phyloP scores from a whole-genome alignment of 2,329 filamentous ascomycete species.

The Alternaria triticimaculans region DNA sequence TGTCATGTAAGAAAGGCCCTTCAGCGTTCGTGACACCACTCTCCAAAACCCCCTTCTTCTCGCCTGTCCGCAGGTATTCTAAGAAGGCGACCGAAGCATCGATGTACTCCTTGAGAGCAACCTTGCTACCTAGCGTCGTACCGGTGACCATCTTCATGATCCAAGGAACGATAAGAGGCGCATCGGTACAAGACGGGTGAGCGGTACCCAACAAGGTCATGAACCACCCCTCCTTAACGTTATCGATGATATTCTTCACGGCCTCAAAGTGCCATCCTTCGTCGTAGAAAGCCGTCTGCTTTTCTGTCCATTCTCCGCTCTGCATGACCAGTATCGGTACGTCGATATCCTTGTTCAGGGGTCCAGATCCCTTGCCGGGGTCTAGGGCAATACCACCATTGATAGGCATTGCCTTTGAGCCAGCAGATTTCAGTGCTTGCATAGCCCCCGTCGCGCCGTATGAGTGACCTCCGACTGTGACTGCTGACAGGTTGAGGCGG shows the following conservation, averaged over 20 bases:
- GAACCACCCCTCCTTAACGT: slow-evolving; percentile 57
- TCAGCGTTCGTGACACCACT: slow-evolving; percentile 56
- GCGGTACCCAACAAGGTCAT: slow-evolving; percentile 53
- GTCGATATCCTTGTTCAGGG: slow-evolving; percentile 64
- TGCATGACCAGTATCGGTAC: slow-evolving; percentile 68
- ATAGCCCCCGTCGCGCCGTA: slow-evolving; percentile 71
- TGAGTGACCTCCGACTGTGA: slow-evolving; percentile 68
- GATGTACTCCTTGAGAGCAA: slow-evolving; percentile 67
- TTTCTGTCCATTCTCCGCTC: slow-evolving; percentile 68
- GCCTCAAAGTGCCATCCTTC: slow-evolving; percentile 68
- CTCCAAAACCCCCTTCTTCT: slow-evolving; percentile 57
- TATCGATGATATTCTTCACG: slow-evolving; percentile 63
- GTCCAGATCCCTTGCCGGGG: slow-evolving; percentile 69
- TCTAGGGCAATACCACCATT: slow-evolving; percentile 68
- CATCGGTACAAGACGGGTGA: slow-evolving; percentile 71
- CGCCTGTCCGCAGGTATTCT: slow-evolving; percentile 51
- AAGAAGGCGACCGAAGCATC: slow-evolving; percentile 65
- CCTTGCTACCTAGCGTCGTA: slow-evolving; percentile 62
- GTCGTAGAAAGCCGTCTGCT: slow-evolving; percentile 65
- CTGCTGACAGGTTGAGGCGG: slow-evolving; percentile 62
- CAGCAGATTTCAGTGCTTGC: slow-evolving; percentile 62
- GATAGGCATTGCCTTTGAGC: slow-evolving; percentile 55
- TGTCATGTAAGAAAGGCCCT: slow-evolving; percentile 4
- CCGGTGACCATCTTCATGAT: slow-evolving; percentile 68
- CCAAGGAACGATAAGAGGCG: slow-evolving; percentile 67